Evolutionary conservation across 2,329 filamentous ascomycete species (phyloP), one percentile per base, ranked within the genome.

Genomic region (Phaeosphaeria sp.): DNA sequence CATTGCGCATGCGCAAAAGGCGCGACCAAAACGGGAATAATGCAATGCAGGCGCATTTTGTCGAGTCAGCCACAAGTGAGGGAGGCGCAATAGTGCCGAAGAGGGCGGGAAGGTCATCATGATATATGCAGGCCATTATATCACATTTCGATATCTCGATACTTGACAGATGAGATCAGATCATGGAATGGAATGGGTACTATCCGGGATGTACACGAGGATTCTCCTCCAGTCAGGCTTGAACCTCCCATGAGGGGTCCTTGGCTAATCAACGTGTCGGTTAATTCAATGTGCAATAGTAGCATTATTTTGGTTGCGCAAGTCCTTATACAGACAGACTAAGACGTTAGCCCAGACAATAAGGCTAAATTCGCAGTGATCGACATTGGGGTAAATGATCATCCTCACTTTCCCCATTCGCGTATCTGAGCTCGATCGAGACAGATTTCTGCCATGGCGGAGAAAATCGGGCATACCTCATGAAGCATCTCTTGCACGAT

Each of bases 41-140:
- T 27, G 36, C 18, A 27, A 30, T 52, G 41, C 21, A n/a, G 39
- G n/a, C 50, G 50, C 50, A 52, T 52, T 13, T 49, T 23, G 43
- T 23, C 42, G 18, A 44, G 5, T 44, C 42, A 21, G 42, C 18
- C 43, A 17, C 43, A 46, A 46, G 43, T 5, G 20, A 23, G 7
- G 20, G 11, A 25, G 18, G 20, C 20, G 21, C 20, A 11, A 46
- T 23, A 10, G 15, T 13, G 43, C 7, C 15, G n/a, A 17, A 46
- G 20, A 22, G 1, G 43, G 15, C 36, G 36, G 36, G 36, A 39
- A 39, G 11, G 15, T 22, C 15, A 21, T 4, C 43, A 46, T 46
- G 43, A 46, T 46, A 46, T 46, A 46, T 46, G 43, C 1, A 22
- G 3, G 1, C 9, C 15, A 11, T 21, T 11, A 15, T 20, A 23